Base-by-base conservation (phyloP, 257 asterid species). In the Nicotiana tabacum region DNA sequence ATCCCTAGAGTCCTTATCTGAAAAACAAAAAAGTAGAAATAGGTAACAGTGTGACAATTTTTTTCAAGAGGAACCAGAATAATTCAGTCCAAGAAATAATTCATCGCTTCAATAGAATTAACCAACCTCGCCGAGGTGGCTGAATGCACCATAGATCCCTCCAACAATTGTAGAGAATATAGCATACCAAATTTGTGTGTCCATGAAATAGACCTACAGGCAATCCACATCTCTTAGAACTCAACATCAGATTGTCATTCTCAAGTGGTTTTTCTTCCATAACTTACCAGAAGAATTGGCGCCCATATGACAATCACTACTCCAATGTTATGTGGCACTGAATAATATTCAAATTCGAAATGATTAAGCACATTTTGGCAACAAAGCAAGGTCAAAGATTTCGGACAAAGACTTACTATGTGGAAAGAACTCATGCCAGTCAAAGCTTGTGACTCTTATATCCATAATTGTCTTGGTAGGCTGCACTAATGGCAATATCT, bases 1-100 rank as follows among this genome's bases (percentile, higher is more conserved):
- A 96, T 96, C 82, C 98, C 98, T 84, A 96, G 94, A 77, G 99
- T 94, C 92, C 99, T 91, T 88, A 96, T 96, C 99, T 96, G 85
- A 43, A 85, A 72, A 68, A 83, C 78, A 81, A 46, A 84, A 82
- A 64, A 66, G 65, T 69, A 18, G 77, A 64, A 32, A 21, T 32
- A 58, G 68, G 55, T 29, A 76, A 27, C 48, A 27, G 62, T 48
- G 51, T 27, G 17, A 51, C 61, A 24, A 74, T 0, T 74, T 74
- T 43, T 72, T 48, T 74, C 43, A 48, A 51, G 62, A 7, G 61
- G 80, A 74, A 48, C 29, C 80, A 29, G 65, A 76, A 51, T 7
- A 53, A 51, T 80, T 12, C 32, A 37, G 60, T 32, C 67, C 83
- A 81, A 32, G 48, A 66, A 81, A 10, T 27, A 12, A 48, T 81